Evolutionary conservation across 805 yeast species (phyloP), one percentile per base, ranked within the genome.

Genomic region (Yarrowia divulgata): DNA sequence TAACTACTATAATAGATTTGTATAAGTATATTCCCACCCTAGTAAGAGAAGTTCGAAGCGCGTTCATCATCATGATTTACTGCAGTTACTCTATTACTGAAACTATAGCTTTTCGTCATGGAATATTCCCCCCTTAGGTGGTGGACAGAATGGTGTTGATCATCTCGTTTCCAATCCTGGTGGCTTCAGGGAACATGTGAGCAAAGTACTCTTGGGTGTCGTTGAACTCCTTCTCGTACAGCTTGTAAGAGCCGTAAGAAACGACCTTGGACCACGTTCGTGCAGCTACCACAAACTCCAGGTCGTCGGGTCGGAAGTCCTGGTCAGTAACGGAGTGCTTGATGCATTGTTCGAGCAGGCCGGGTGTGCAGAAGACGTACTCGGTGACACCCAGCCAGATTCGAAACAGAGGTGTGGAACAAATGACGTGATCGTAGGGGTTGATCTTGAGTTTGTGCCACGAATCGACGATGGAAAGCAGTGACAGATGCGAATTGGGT

Each of bases 391-490:
- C 98, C 49, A 95, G 82, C 79, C 95, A 92, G 49, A 95, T 92
- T 76, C 98, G 85, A 77, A 94, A 95, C 39, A 90, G 73, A 13
- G 99, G 99, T 0, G 99, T 95, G 0, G 97, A 91, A 76, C 98
- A 94, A 70, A 94, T 93, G 80, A 94, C 93, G 79, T 95, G 99
- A 77, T 94, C 97, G 76, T 95, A 94, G 5, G 99, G 99, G 43
- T 90, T 89, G 50, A 95, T 92, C 0, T 89, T 90, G 52, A 91
- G 79, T 72, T 88, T 88, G 74, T 85, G 86, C 99, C 99, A 95
- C 75, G 95, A 88, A 78, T 95, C 98, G 1, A 91, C 98, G 58
- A 95, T 93, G 0, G 97, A 96, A 69, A 95, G 79, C 46, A 95
- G 79, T 1, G 97, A 90, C 62, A 95, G 81, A 78, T 95, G 99